Base-by-base conservation (phyloP, 2,329 filamentous ascomycete genomes). In the Xylaria sp. region DNA sequence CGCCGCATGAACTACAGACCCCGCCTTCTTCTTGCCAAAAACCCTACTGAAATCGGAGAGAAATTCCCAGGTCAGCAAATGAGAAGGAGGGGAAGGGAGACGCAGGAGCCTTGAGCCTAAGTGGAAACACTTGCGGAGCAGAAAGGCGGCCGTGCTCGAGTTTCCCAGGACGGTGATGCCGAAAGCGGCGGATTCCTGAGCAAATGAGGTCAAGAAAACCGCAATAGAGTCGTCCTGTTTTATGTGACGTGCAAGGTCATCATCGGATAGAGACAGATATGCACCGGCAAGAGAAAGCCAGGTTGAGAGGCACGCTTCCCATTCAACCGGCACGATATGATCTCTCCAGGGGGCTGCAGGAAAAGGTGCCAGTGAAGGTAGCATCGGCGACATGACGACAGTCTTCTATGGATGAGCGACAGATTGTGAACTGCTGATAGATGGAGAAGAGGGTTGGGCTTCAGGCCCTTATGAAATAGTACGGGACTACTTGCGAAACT, bases 281-380 rank as follows among this genome's bases (percentile, higher is more conserved):
- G 86, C 80, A 56, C 86, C 80, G 5, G 84, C 76, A 5, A 96
- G 79, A 9, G 83, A 77, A 16, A 86, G 76, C 91, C 91, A 97
- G 42, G 90, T 87, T 63, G 89, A 83, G 52, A 95, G 76, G 71
- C 89, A 91, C 37, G 83, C 79, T 65, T 88, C 80, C 92, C 92
- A 96, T 74, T 96, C 90, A 54, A 80, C 76, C 2, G 85, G 76
- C 46, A 81, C 78, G 61, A 96, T 82, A 66, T 82, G 82, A 65
- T 83, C 81, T 69, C 86, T 85, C 77, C 91, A 85, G 58, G 79
- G 77, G 39, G 83, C 76, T 62, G 87, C 82, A 16, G 92, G 93
- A 68, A 94, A 92, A 18, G 89, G 83, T 59, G 89, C 91, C 74
- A 97, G 81, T 39, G 86, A 81, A 48, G 91, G 91, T 53, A 92